These are phyloP conservation scores for Paramecium tetraurelia DNA, from an alignment of 73 alveolate species.

Conservation along the genomic window DNA sequence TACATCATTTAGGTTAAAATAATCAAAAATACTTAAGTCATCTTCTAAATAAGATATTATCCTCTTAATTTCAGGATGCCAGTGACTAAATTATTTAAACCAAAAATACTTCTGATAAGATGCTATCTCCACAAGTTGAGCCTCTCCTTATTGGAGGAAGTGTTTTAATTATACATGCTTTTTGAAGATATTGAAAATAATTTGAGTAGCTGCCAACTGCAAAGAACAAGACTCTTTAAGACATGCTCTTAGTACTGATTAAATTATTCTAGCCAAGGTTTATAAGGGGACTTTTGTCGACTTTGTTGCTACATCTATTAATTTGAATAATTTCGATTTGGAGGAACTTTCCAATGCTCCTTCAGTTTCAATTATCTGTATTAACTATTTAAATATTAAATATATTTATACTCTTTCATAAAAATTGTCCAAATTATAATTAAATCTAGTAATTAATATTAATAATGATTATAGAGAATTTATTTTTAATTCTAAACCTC, in stretches of 20 bases:
- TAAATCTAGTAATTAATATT: constrained; percentile 2
- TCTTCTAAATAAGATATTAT: constrained; percentile 1
- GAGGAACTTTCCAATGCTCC: background rate
- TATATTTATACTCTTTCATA: background rate
- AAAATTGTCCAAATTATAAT: constrained; percentile 12
- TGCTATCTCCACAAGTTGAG: background rate
- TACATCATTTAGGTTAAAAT: background rate
- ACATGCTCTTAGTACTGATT: background rate
- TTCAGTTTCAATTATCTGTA: background rate
- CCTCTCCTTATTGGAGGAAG: background rate
- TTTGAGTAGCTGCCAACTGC: background rate
- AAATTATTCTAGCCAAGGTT: background rate
- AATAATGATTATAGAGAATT: background rate
- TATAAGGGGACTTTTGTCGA: background rate
- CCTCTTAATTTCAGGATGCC: constrained; percentile 21
- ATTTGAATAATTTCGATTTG: background rate
- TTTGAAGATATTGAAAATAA: background rate
- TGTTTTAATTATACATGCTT: background rate
- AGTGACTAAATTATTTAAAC: background rate
- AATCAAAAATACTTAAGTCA: constrained; percentile 26
- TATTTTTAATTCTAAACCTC: background rate
- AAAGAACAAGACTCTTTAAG: background rate
- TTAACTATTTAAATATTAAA: background rate
- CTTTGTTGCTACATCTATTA: background rate
- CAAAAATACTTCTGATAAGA: background rate